Base-by-base conservation (phyloP, 352 stramenopile genomes). In the Pythium dissotocum region DNA sequence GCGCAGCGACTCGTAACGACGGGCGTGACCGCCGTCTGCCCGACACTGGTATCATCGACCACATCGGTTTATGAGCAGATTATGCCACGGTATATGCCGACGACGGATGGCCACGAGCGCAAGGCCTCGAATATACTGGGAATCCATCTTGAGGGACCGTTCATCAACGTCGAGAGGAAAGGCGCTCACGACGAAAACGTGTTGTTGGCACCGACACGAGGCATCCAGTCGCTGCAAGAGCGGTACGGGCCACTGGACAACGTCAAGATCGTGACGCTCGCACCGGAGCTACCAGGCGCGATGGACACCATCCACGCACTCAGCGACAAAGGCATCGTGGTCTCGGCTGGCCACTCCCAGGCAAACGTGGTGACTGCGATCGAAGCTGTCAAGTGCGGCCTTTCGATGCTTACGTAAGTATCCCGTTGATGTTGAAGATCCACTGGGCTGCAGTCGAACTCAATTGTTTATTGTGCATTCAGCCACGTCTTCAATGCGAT, bases 401-500 rank as follows among this genome's bases (percentile, higher is more conserved):
- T 93, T 16, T 80, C 76, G 36, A 89, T 97, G 72, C 79, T 97
- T 30, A 98, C 92, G 64, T 88, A 76, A 35, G 74, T 72, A 8
- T 2, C 56, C 18, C 24, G 24, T 49, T 49, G 14, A 16, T 49
- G 18, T 12, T 49, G 42, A 49, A 32, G 12, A 21, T 52, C 8
- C 3, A 59, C 48, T 46, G 38, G 4, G 4, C 7, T 13, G 5
- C 16, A 18, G 2, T 49, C 42, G 10, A 21, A 49, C 42, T 8
- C 12, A 26, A 26, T 10, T 49, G 16, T 14, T 14, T 24, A 9
- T 10, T 53, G 13, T 13, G 6, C 46, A 49, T 18, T 6, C 21
- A 87, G 79, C 7, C 90, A 98, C 71, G 65, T 97, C 18, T 98
- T 95, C 76, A 98, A 97, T 66, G 92, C 92, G 8, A 98, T 98